Conservation (phyloP, 2,329 filamentous ascomycete species). For the Monosporascus cannonballus region DNA sequence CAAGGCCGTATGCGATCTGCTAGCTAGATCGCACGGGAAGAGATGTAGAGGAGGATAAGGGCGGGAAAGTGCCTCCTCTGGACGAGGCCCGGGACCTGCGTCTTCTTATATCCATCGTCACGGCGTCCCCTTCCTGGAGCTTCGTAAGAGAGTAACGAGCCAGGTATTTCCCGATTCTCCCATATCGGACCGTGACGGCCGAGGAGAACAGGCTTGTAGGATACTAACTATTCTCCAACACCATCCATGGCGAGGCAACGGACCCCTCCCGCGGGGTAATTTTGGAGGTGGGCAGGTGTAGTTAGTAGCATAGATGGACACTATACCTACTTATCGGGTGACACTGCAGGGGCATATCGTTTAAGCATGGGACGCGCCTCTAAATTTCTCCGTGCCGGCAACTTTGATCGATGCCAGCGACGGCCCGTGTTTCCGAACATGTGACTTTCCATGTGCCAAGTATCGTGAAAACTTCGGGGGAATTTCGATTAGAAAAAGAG, state of each 20-base stretch:
- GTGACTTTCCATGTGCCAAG: conserved; percentile 1
- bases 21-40: conserved; percentile 1
- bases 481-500: conserved; percentile 1
- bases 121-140: conserved; percentile 1
- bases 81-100: conserved; percentile 6
- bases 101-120: conserved; percentile 20
- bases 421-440: conserved; percentile 22
- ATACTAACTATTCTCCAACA: conserved; percentile 20
- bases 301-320: background rate
- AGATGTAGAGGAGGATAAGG: conserved; percentile 3
- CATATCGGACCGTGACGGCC: conserved; percentile 48
- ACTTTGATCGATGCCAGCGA: conserved; percentile 20
- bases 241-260: conserved; percentile 17
- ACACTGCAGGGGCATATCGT: background rate
- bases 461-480: background rate
- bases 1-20: conserved; percentile 16
- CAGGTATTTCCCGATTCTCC: conserved; percentile 32
- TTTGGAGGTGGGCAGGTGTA: conserved; percentile 13
- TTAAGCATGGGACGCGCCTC: background rate
- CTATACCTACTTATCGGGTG: background rate
- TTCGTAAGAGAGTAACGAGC: conserved; percentile 4
- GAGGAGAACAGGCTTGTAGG: conserved; percentile 29
- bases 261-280: conserved; percentile 29
- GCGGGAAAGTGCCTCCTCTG: conserved; percentile 8
- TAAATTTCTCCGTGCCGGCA: conserved; percentile 19